Evolutionary conservation across 306 rosid species (phyloP), one percentile per base, ranked within the genome.

Genomic region (Prunus padus): DNA sequence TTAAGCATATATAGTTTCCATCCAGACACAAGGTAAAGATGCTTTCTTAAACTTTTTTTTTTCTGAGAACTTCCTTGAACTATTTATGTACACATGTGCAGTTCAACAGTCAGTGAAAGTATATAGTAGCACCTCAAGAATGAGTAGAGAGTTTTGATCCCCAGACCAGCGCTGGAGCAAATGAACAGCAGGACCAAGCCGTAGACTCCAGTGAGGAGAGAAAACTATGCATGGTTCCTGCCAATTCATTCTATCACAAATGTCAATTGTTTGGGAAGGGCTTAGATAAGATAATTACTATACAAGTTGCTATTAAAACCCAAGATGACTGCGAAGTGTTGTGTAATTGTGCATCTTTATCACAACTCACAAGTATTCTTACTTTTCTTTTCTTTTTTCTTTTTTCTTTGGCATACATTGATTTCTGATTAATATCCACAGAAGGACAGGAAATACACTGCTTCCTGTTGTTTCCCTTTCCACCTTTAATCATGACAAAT

Each of bases 171-270:
- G 87, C 12, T 28, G 91, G 77, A 94, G 97, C 66, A 94, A 85
- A 76, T 87, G 94, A 84, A 94, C 93, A 81, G 73, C 84, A 18
- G 96, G 97, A 76, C 98, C 98, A 63, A 94, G 86, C 67, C 98
- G 94, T 74, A 94, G 79, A 83, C 85, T 90, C 97, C 96, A 90
- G 76, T 90, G 96, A 69, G 95, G 93, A 82, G 87, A 83, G 79
- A 94, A 90, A 72, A 94, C 89, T 45, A 94, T 81, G 84, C 96
- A 94, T 15, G 97, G 97, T 79, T 94, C 97, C 85, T 85, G 89
- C 94, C 92, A 94, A 72, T 84, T 86, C 50, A 74, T 78, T 84
- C 98, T 93, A 80, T 25, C 28, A 73, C 67, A 88, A 31, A 71
- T 23, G 60, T 80, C 76, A 87, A 81, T 64, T 76, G 20, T 74